Conservation (phyloP, 169 alveolate species). For the Plasmodium falciparum region DNA sequence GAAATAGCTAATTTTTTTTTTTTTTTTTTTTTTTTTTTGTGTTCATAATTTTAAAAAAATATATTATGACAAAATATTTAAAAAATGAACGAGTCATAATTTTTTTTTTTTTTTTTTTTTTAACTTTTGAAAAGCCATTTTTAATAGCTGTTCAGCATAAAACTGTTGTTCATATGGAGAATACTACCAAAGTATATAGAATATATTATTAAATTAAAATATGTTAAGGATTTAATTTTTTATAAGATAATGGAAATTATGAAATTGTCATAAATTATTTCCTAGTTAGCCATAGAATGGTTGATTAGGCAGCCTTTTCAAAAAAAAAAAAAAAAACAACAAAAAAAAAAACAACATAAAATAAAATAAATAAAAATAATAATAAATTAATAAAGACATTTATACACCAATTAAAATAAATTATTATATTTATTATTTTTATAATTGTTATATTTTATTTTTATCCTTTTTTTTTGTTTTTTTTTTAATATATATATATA, state of each 20-base stretch:
- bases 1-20: constrained; percentile 37
- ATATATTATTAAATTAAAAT: neutral
- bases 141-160: constrained; percentile 23
- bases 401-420: constrained; percentile 9
- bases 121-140: neutral
- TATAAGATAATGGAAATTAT: constrained; percentile 25
- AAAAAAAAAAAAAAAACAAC: constrained; percentile 17
- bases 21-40: constrained; percentile 50
- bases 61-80: constrained; percentile 6
- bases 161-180: constrained; percentile 24
- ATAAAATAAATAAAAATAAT: too few species aligned
- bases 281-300: neutral
- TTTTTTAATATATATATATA: too few species aligned
- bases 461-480: neutral
- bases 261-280: constrained; percentile 29
- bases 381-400: constrained; percentile 6
- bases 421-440: neutral
- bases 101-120: constrained; percentile 44
- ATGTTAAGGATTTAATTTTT: constrained; percentile 5
- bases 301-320: neutral
- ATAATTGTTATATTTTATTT: constrained; percentile 18
- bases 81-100: neutral
- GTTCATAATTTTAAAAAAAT: constrained; percentile 30
- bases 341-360: too few species aligned
- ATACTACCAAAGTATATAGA: constrained; percentile 20